Base-by-base conservation (phyloP, 2,329 filamentous ascomycete species). In the Sporothrix mexicana region DNA sequence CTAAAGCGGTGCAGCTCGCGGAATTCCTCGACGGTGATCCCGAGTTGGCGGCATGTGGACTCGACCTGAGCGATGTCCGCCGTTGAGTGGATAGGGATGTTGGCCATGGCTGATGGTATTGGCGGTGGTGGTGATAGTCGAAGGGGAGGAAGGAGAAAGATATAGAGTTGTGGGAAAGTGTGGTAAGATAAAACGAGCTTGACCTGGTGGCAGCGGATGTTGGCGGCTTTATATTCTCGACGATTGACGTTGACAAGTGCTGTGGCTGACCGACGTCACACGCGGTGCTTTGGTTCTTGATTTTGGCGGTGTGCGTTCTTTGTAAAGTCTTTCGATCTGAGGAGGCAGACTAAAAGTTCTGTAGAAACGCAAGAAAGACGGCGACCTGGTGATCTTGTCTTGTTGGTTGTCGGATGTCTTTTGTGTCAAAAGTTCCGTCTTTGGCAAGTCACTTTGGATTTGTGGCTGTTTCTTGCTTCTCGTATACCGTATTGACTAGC, bases 11-110 rank as follows among this genome's bases (percentile, higher is more conserved):
- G 87, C 66, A 97, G 88, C 57, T 85, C 84, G 73, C 85, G 80
- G 79, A 97, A 88, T 80, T 97, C 91, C 67, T 84, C 80, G 17
- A 82, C 79, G 10, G 88, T 89, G 59, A 97, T 84, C 79, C 79
- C 80, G 79, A 86, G 81, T 45, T 79, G 76, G 15, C 75, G 68
- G 79, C 84, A 84, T 53, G 80, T 80, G 23, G 72, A 17, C 67
- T 76, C 53, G 70, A 81, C 75, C 73, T 77, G 76, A 30, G 74
- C 49, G 6, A 53, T 23, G 72, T 80, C 76, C 72, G 75, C 47
- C 71, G 74, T 77, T 45, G 77, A 78, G 74, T 75, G 76, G 70
- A 78, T 74, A 23, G 76, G 72, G 45, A 77, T 72, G 13, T 74
- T 49, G 4, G 76, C 41, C 69, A 77, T 77, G 51, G 47, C 41